A percentile compares a stretch with the other conserved stretches of the same genome.
Evolutionary conservation across 2,329 filamentous ascomycete species (phyloP).

Genomic region (Aulographum hederae): DNA sequence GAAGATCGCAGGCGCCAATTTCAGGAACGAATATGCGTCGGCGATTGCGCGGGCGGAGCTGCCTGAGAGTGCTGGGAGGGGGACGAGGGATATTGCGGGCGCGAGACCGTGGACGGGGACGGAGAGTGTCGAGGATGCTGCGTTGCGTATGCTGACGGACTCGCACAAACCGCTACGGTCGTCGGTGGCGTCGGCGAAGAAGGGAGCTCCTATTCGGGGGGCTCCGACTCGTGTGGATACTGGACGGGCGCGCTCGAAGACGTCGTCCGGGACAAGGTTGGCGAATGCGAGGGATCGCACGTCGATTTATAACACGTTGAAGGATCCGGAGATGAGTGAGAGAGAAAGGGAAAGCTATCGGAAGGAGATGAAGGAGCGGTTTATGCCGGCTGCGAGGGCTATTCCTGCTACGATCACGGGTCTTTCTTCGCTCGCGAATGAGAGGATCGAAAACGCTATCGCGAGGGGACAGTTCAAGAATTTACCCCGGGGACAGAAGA

Average conservation of each 20-base stretch:
- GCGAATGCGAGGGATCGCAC: constrained; percentile 41
- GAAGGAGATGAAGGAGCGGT: constrained; percentile 62
- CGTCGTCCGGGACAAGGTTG: constrained; percentile 29
- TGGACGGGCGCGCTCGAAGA: constrained; percentile 15
- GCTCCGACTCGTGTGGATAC: constrained; percentile 23
- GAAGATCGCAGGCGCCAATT: constrained; percentile 36
- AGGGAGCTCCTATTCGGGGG: constrained; percentile 16
- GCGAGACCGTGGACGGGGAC: constrained; percentile 60
- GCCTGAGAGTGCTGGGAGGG: constrained; percentile 44
- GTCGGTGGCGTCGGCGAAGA: constrained; percentile 7
- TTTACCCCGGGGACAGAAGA: constrained; percentile 59
- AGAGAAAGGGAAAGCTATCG: constrained; percentile 55
- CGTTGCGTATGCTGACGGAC: constrained; percentile 60
- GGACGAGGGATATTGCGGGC: constrained; percentile 48
- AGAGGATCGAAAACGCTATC: constrained; percentile 87
- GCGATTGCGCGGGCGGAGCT: constrained; percentile 35
- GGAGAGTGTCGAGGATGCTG: constrained; percentile 56
- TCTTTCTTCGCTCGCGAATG: constrained; percentile 68
- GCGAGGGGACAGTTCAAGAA: constrained; percentile 77
- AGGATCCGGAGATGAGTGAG: constrained; percentile 41
- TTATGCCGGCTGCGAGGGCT: constrained; percentile 50
- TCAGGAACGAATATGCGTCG: constrained; percentile 32
- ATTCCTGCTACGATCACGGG: constrained; percentile 65
- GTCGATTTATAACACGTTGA: constrained; percentile 33
- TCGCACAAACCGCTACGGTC: constrained; percentile 33